Percentiles rank a stretch among this genome's conserved stretches.
These are phyloP conservation scores for Rhododendron vialii DNA, from an alignment of 148 eudicot species.

Conservation along the genomic window DNA sequence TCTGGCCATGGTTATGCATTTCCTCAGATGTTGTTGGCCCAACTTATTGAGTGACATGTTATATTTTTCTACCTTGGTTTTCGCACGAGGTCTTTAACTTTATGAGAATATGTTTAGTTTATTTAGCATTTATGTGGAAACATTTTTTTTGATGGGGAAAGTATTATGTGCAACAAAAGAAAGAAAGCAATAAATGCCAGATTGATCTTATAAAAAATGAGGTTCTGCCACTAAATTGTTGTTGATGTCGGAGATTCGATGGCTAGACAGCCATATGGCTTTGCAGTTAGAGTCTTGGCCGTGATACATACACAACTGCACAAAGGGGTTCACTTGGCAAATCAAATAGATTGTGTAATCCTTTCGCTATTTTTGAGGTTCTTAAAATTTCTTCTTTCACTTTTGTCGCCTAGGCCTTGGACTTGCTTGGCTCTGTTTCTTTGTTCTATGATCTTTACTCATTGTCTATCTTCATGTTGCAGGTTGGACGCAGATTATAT, in stretches of 20 bases:
- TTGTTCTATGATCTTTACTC: neutral
- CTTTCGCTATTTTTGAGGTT: neutral
- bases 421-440: neutral
- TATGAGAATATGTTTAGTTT: neutral
- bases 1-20: neutral
- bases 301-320: neutral
- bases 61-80: neutral
- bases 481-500: slow-evolving; percentile 66
- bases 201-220: neutral
- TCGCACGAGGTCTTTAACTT: neutral
- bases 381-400: neutral
- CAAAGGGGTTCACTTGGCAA: slow-evolving; percentile 1
- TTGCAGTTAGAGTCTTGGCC: neutral
- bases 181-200: neutral
- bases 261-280: neutral
- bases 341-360: neutral
- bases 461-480: slow-evolving; percentile 14
- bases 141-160: neutral
- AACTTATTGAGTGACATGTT: neutral
- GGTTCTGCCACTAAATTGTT: neutral
- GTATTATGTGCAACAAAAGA: neutral
- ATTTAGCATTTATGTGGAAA: neutral
- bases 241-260: neutral
- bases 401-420: neutral
- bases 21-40: neutral